Percentiles rank a stretch among this genome's conserved stretches.
phyloP scores from a whole-genome alignment of 257 asterid species.

The Linaria vulgaris region DNA sequence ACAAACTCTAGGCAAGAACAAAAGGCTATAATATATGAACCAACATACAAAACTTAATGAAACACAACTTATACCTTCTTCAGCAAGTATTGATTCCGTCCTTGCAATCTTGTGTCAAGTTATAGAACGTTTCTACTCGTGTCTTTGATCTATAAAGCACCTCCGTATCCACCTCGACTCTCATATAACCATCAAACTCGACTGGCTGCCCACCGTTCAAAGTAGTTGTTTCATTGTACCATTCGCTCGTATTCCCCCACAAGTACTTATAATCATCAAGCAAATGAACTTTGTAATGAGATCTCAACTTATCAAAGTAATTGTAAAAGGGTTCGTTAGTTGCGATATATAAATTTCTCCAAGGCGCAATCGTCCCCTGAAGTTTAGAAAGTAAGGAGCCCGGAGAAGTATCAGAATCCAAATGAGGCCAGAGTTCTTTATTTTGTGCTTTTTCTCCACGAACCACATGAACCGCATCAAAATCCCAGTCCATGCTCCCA shows the following conservation, averaged over 20 bases:
- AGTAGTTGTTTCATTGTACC: conserved; percentile 67
- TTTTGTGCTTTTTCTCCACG: conserved; percentile 66
- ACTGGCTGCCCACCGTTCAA: conserved; percentile 64
- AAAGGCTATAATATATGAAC: background rate
- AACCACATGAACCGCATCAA: conserved; percentile 66
- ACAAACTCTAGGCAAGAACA: conserved; percentile 2
- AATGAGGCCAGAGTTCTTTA: conserved; percentile 68
- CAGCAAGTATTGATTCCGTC: conserved; percentile 67
- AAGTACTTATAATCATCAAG: conserved; percentile 70
- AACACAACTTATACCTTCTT: conserved; percentile 6
- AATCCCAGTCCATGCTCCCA: conserved; percentile 71
- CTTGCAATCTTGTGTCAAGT: conserved; percentile 77
- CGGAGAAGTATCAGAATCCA: conserved; percentile 61
- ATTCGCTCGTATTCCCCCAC: conserved; percentile 70
- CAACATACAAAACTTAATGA: background rate
- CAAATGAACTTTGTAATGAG: conserved; percentile 48
- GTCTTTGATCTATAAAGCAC: conserved; percentile 70
- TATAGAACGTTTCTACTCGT: conserved; percentile 82
- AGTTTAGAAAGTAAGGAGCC: conserved; percentile 44
- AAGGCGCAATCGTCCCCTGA: conserved; percentile 44
- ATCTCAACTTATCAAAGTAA: conserved; percentile 54
- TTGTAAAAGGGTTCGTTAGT: conserved; percentile 54
- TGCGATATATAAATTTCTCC: conserved; percentile 66
- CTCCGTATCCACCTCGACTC: conserved; percentile 67
- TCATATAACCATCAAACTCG: conserved; percentile 91